Percentiles rank a stretch among this genome's conserved stretches.
These are phyloP conservation scores for Nematodospora valgi DNA, from an alignment of 805 yeast genomes.

Conservation along the genomic window DNA sequence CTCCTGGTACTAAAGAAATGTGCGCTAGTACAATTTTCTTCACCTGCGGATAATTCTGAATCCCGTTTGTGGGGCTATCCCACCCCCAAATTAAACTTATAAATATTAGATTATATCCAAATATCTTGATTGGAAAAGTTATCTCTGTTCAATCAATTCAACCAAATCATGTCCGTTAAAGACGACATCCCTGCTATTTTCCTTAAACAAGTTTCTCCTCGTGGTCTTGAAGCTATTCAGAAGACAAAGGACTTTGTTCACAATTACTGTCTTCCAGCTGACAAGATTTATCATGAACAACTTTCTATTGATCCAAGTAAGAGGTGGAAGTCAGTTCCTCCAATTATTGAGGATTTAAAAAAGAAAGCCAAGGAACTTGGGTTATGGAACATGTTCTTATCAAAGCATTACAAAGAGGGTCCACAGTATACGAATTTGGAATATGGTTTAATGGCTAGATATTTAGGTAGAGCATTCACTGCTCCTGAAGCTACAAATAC, in stretches of 20 bases:
- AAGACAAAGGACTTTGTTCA: conserved; percentile 50
- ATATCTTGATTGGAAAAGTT: too few relatives aligned
- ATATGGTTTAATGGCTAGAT: conserved; percentile 63
- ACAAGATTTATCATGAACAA: conserved; percentile 40
- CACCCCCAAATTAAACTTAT: too few relatives aligned
- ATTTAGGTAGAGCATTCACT: conserved; percentile 50
- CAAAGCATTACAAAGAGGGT: conserved; percentile 46
- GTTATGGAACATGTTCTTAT: conserved; percentile 59
- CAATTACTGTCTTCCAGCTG: conserved; percentile 56
- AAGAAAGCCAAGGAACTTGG: conserved; percentile 49
- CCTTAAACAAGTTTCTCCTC: conserved; percentile 31
- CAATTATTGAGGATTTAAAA: conserved; percentile 49
- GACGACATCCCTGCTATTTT: conserved; percentile 42
- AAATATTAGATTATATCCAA: too few relatives aligned
- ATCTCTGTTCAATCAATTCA: neutral
- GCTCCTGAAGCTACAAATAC: conserved; percentile 63
- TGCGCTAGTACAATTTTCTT: too few relatives aligned
- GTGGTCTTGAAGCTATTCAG: conserved; percentile 36
- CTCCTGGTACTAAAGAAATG: too few relatives aligned
- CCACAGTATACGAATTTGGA: conserved; percentile 61
- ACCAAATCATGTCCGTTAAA: conserved; percentile 11
- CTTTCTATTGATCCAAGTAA: conserved; percentile 33
- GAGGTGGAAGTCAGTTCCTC: conserved; percentile 49
- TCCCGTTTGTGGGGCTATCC: too few relatives aligned
- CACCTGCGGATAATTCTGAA: too few relatives aligned